A percentile compares a stretch with the other conserved stretches of the same genome.
Evolutionary conservation across 2,329 filamentous ascomycete genomes (phyloP).

Genomic region (Neonectria magnoliae): DNA sequence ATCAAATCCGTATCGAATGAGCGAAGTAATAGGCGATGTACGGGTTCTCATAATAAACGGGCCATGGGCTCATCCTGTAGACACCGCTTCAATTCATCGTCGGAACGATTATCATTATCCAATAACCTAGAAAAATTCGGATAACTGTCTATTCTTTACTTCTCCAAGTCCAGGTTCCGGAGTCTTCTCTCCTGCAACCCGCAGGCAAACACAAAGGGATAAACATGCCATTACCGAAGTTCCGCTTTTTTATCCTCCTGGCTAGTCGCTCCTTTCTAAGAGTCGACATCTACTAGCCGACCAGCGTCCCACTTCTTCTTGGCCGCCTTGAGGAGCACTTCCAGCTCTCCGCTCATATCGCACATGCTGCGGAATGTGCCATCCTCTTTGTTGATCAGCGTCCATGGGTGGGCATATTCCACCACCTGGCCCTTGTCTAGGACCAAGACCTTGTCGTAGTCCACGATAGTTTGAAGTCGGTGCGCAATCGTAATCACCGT

Average conservation of each 20-base stretch:
- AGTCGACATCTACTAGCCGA: slow-evolving; percentile 49
- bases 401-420: slow-evolving; percentile 91
- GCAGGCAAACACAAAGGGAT: slow-evolving; percentile 11
- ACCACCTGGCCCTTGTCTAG: slow-evolving; percentile 88
- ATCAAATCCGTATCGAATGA: neutral
- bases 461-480: slow-evolving; percentile 93
- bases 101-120: slow-evolving; percentile 10
- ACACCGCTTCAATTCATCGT: neutral
- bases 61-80: neutral
- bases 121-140: slow-evolving; percentile 3
- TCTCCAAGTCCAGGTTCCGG: slow-evolving; percentile 23
- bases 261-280: slow-evolving; percentile 30
- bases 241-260: slow-evolving; percentile 11
- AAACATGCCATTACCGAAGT: neutral
- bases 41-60: too few species aligned
- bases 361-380: slow-evolving; percentile 73
- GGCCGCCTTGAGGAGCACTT: slow-evolving; percentile 61
- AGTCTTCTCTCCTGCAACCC: slow-evolving; percentile 10
- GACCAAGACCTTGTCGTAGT: slow-evolving; percentile 97
- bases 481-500: slow-evolving; percentile 98
- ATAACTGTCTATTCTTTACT: slow-evolving; percentile 29
- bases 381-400: slow-evolving; percentile 76
- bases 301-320: slow-evolving; percentile 62
- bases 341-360: slow-evolving; percentile 69
- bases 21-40: neutral